Evolutionary conservation across 2,329 filamentous ascomycete genomes (phyloP).

Genomic region (Drechslerella dactyloides): DNA sequence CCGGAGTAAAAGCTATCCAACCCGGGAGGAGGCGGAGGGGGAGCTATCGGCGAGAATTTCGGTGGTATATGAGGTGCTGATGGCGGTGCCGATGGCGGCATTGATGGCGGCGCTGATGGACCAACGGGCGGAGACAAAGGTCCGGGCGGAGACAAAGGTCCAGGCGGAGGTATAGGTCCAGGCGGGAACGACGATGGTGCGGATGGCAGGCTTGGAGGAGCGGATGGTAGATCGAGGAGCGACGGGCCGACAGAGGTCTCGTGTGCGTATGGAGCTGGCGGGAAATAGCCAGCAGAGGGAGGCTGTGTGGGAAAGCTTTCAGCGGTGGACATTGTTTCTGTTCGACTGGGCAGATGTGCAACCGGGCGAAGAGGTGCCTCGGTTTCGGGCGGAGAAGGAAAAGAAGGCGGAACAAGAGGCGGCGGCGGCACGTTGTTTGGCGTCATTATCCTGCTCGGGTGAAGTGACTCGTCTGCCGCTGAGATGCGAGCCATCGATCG

Average conservation of each 20-base stretch:
- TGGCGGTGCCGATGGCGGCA: slow-evolving; percentile 13
- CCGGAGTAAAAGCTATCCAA: slow-evolving; percentile 31
- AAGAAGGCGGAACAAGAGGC: slow-evolving; percentile 57
- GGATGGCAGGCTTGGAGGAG: slow-evolving; percentile 53
- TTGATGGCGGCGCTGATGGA: slow-evolving; percentile 14
- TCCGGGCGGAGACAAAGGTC: neutral
- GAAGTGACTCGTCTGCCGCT: slow-evolving; percentile 62
- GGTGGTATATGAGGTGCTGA: slow-evolving; percentile 25
- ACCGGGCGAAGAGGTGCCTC: slow-evolving; percentile 30
- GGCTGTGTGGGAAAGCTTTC: slow-evolving; percentile 59
- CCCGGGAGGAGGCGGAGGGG: neutral
- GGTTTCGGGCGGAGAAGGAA: slow-evolving; percentile 55
- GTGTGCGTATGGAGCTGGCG: slow-evolving; percentile 52
- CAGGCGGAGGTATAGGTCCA: slow-evolving; percentile 1
- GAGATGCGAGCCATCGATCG: slow-evolving; percentile 61
- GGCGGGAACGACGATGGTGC: slow-evolving; percentile 13
- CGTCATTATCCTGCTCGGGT: slow-evolving; percentile 56
- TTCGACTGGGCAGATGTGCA: slow-evolving; percentile 31
- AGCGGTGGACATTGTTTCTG: slow-evolving; percentile 55
- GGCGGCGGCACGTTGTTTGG: slow-evolving; percentile 53
- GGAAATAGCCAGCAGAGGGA: slow-evolving; percentile 50
- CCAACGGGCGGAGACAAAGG: neutral
- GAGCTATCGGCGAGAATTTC: slow-evolving; percentile 17
- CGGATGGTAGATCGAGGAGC: slow-evolving; percentile 49
- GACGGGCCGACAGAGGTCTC: slow-evolving; percentile 54